phyloP scores from a whole-genome alignment of 371 early-diverging fungal genomes.

The Syncephalis plumigaleata region DNA sequence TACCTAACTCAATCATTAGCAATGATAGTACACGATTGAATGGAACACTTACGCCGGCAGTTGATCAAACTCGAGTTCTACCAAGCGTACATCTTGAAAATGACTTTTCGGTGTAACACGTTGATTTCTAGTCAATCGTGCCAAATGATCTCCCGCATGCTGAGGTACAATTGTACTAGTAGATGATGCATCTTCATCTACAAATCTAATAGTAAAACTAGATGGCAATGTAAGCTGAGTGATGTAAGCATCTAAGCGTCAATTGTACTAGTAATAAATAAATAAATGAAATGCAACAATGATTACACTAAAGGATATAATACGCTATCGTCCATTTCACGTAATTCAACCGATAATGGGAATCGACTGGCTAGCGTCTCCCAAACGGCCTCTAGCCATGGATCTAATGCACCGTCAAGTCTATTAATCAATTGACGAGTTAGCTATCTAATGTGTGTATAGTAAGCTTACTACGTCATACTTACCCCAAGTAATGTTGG shows the following conservation, averaged over 20 bases:
- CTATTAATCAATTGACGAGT: too few species aligned
- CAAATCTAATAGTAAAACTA: slow-evolving; percentile 17
- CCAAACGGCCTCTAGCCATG: slow-evolving; percentile 71
- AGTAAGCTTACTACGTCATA: too few species aligned
- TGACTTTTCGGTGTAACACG: slow-evolving; percentile 64
- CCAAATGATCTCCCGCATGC: slow-evolving; percentile 13
- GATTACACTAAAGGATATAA: slow-evolving; percentile 15
- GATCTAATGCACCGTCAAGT: slow-evolving; percentile 68
- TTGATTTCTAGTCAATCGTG: slow-evolving; percentile 22
- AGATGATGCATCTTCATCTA: slow-evolving; percentile 9
- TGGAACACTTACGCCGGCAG: slow-evolving; percentile 4
- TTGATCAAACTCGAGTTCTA: slow-evolving; percentile 25
- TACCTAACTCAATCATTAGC: slow-evolving; percentile 22
- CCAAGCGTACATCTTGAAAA: slow-evolving; percentile 80
- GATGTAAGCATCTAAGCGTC: slow-evolving; percentile 7
- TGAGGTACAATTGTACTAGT: background rate
- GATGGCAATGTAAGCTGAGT: slow-evolving; percentile 14
- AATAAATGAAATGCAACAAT: too few species aligned
- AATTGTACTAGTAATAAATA: too few species aligned
- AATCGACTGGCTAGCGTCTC: slow-evolving; percentile 2
- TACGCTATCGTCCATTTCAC: slow-evolving; percentile 32
- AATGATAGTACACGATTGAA: background rate
- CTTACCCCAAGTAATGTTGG: slow-evolving; percentile 86
- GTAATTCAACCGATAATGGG: slow-evolving; percentile 34
- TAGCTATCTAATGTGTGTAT: too few species aligned